These are phyloP conservation scores for Maudiozyma humilis DNA, from an alignment of 1,139 yeast genomes.

Conservation along the genomic window DNA sequence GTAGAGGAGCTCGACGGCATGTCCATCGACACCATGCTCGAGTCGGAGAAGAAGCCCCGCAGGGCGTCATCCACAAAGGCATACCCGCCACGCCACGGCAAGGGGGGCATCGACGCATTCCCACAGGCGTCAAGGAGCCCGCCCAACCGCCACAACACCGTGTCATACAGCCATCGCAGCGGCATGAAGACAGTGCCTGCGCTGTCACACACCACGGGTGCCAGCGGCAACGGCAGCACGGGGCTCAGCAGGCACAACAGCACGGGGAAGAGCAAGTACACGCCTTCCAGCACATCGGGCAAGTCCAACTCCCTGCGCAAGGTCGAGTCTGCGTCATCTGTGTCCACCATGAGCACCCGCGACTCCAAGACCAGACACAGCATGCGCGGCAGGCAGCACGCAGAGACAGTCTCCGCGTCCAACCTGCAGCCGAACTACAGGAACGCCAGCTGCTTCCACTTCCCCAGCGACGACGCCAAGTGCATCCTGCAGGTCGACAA, in stretches of 20 bases:
- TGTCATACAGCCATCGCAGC: not conserved
- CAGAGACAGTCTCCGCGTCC: constrained; percentile 21
- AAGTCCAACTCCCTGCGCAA: constrained; percentile 9
- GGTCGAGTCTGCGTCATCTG: constrained; percentile 10
- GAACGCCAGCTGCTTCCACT: constrained; percentile 4
- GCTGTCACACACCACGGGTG: not conserved
- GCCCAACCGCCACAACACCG: constrained; percentile 3
- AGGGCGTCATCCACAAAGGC: constrained; percentile 3
- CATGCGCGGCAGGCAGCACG: constrained; percentile 14
- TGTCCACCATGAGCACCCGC: constrained; percentile 6
- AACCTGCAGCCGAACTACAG: constrained; percentile 15
- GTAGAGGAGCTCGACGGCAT: constrained; percentile 1
- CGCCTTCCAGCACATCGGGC: not conserved
- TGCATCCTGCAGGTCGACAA: constrained; percentile 24
- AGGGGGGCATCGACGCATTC: constrained; percentile 1
- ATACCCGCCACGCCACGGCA: constrained; percentile 1
- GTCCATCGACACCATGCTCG: constrained; percentile 19
- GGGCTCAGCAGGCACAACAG: not conserved
- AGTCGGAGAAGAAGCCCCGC: constrained; percentile 7
- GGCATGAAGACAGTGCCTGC: not conserved
- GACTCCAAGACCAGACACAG: constrained; percentile 6
- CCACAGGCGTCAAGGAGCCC: constrained; percentile 4
- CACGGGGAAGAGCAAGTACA: not conserved
- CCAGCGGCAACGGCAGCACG: constrained; percentile 1
- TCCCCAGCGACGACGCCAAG: constrained; percentile 12